Evolutionary conservation across 139 green algal genomes (phyloP), one percentile per base, ranked within the genome.

Genomic region (Desmodesmus armatus): DNA sequence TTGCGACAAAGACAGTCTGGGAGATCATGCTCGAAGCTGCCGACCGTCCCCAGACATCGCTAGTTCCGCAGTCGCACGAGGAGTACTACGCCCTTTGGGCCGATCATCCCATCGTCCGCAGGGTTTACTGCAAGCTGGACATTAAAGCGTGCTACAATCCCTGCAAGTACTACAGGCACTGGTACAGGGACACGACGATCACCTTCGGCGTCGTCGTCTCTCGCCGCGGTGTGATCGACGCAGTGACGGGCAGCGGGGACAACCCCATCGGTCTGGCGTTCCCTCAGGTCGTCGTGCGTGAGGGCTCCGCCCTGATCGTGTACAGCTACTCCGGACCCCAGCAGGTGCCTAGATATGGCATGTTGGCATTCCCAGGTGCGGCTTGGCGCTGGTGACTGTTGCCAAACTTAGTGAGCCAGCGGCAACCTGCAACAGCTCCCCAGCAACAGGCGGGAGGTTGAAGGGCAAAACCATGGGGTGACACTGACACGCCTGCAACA

Each of bases 151-250:
- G 77, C 62, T n/a, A n/a, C 7, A 84, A 84, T 43, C 78, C 78
- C 17, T 84, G 78, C 78, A 84, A 84, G 31, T 75, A 35, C 67
- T 75, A 75, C 67, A 75, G 77, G 62, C 43, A 84, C 78, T 84
- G 78, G 78, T 29, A 39, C 7, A 9, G 23, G 11, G 78, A 84
- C 43, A 84, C 76, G 43, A 76, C 23, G 19, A 39, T 84, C 17
- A 77, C 78, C 11, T 76, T 84, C 66, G 78, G 78, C 2, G 78
- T 43, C 0, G 55, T 84, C 1, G 63, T 84, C 1, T 77, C 62
- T 2, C n/a, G 62, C 6, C n/a, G 41, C 3, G 78, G 78, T 2
- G 78, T 84, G 39, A 25, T 84, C 9, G 78, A 84, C 11, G 76
- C 65, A 21, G 55, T 40, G 3, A n/a, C n/a, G n/a, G 41, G 15